These are phyloP conservation scores for Penicillium argentinense DNA, from an alignment of 495 filamentous ascomycete genomes.

Conservation along the genomic window DNA sequence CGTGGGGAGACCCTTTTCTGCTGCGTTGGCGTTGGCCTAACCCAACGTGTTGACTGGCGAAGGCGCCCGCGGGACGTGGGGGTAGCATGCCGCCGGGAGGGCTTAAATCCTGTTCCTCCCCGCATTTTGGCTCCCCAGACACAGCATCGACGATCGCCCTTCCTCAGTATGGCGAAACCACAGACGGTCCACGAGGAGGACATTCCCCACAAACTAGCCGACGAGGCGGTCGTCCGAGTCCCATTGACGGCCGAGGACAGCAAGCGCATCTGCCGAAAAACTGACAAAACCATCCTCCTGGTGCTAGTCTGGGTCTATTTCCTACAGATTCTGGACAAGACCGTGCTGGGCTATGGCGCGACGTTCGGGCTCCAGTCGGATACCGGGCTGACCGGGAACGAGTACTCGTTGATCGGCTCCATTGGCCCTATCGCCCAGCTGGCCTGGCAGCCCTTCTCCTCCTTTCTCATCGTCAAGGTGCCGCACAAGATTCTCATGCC, in stretches of 20 bases:
- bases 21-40: too few relatives aligned
- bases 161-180: conserved; percentile 20
- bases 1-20: too few relatives aligned
- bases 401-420: conserved; percentile 62
- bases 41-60: too few relatives aligned
- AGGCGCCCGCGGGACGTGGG: neutral
- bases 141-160: neutral
- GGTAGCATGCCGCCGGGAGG: too few relatives aligned
- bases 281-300: conserved; percentile 55
- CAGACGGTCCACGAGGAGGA: conserved; percentile 18
- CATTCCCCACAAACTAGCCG: neutral
- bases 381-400: conserved; percentile 52
- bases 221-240: conserved; percentile 23
- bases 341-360: conserved; percentile 61
- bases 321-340: conserved; percentile 64
- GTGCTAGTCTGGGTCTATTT: conserved; percentile 68
- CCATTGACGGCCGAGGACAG: conserved; percentile 52
- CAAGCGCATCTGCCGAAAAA: conserved; percentile 59
- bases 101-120: too few relatives aligned
- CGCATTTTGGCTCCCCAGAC: neutral
- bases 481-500: conserved; percentile 67
- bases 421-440: conserved; percentile 65
- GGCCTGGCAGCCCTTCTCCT: conserved; percentile 66
- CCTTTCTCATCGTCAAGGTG: conserved; percentile 63
- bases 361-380: conserved; percentile 61